Percentiles rank a stretch among this genome's conserved stretches.
Conservation (phyloP, 495 filamentous ascomycete species). For the Penicillium ochrochloron region DNA sequence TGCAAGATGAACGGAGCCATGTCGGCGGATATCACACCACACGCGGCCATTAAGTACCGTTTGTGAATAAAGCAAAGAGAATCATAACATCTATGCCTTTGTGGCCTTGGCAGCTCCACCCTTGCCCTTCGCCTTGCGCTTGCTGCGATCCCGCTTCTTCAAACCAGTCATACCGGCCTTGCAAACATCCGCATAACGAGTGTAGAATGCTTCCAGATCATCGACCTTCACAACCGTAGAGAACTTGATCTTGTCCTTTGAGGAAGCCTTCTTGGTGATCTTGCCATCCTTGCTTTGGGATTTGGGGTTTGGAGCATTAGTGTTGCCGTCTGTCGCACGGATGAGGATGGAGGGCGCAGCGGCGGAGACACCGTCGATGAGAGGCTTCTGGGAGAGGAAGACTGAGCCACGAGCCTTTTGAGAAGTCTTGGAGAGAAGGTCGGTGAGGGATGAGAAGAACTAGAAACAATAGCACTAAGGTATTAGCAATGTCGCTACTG, state of each 20-base stretch:
- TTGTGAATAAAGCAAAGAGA: slow-evolving; percentile 5
- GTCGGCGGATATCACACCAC: background rate
- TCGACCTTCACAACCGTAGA: slow-evolving; percentile 80
- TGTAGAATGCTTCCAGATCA: slow-evolving; percentile 79
- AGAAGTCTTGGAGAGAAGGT: slow-evolving; percentile 72
- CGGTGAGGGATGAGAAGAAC: slow-evolving; percentile 84
- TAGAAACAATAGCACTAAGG: slow-evolving; percentile 40
- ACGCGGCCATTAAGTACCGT: background rate
- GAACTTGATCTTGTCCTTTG: slow-evolving; percentile 70
- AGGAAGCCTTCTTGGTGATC: slow-evolving; percentile 36
- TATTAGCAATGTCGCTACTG: slow-evolving; percentile 17
- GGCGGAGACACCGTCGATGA: slow-evolving; percentile 27
- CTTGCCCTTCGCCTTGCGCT: slow-evolving; percentile 70
- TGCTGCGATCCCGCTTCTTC: slow-evolving; percentile 94
- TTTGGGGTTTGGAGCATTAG: slow-evolving; percentile 47
- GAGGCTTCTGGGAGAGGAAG: slow-evolving; percentile 80
- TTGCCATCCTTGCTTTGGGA: slow-evolving; percentile 26
- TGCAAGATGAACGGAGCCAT: slow-evolving; percentile 13
- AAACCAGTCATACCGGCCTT: slow-evolving; percentile 84
- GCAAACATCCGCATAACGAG: slow-evolving; percentile 87
- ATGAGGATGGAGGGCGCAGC: slow-evolving; percentile 70
- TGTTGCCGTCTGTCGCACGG: slow-evolving; percentile 76
- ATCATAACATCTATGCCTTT: slow-evolving; percentile 44
- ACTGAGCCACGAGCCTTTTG: slow-evolving; percentile 75
- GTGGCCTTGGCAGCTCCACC: slow-evolving; percentile 55